Conservation (phyloP, 495 filamentous ascomycete species). For the Aspergillus diversus region DNA sequence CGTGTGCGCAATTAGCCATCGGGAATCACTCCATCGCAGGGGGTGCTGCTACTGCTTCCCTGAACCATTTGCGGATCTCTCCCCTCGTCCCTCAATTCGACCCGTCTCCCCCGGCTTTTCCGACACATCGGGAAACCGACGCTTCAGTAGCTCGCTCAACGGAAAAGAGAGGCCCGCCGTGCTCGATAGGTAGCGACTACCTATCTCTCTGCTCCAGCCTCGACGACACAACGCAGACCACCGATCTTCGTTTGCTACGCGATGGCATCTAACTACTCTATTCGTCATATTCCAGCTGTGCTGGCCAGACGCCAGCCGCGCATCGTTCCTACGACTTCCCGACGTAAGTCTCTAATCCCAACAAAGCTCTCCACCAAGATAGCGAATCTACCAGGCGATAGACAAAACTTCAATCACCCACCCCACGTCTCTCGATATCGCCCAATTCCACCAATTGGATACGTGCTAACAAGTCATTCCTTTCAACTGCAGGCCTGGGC, state of each 20-base stretch:
- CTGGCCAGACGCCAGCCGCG: conserved; percentile 45
- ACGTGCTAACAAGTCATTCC: background rate
- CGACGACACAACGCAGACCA: background rate
- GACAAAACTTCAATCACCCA: background rate
- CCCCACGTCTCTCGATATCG: background rate
- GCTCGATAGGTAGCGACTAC: background rate
- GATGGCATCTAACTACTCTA: conserved; percentile 46
- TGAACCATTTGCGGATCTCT: conserved; percentile 23
- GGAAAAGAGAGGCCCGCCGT: background rate
- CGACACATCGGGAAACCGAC: background rate
- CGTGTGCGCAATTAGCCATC: conserved; percentile 13
- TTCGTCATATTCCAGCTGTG: conserved; percentile 42
- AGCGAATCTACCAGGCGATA: background rate
- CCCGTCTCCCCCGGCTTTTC: conserved; percentile 17
- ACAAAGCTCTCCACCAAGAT: conserved; percentile 13
- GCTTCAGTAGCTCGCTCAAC: background rate
- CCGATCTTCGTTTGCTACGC: conserved; percentile 12
- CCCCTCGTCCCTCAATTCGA: conserved; percentile 32
- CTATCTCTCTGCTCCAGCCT: background rate
- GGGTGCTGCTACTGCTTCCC: conserved; percentile 31
- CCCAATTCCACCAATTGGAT: background rate
- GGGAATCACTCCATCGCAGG: conserved; percentile 28
- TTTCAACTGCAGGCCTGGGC: conserved; percentile 33
- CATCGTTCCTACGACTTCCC: conserved; percentile 33
- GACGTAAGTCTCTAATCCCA: conserved; percentile 40